A percentile compares a stretch with the other conserved stretches of the same genome.
phyloP scores from a whole-genome alignment of 2,329 filamentous ascomycete species.

The Triangularia verruculosa region DNA sequence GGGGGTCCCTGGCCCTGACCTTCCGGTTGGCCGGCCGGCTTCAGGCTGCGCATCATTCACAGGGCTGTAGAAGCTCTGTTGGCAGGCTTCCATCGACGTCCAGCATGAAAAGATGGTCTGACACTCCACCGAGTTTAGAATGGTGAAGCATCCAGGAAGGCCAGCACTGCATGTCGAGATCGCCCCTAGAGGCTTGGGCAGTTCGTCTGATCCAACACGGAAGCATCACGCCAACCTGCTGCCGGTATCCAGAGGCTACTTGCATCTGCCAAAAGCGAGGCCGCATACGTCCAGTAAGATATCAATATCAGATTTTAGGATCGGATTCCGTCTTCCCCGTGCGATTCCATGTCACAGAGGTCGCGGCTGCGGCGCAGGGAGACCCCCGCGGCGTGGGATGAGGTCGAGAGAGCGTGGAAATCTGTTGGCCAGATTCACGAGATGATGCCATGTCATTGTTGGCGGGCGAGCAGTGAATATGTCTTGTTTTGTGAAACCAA shows the following conservation, averaged over 20 bases:
- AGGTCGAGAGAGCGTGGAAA: neutral
- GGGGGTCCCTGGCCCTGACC: constrained; percentile 5
- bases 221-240: neutral
- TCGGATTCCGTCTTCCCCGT: constrained; percentile 3
- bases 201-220: constrained; percentile 2
- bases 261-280: neutral
- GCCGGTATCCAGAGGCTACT: neutral
- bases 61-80: constrained; percentile 10
- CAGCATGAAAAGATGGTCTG: constrained; percentile 1
- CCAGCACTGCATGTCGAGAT: neutral
- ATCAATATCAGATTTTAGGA: constrained; percentile 5
- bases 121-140: constrained; percentile 11
- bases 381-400: constrained; percentile 11
- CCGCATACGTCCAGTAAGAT: constrained; percentile 1
- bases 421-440: neutral
- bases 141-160: constrained; percentile 7
- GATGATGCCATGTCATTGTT: neutral
- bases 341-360: neutral
- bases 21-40: neutral
- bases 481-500: neutral
- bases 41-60: constrained; percentile 3
- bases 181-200: constrained; percentile 1
- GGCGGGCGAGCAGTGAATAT: neutral
- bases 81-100: constrained; percentile 5
- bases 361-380: constrained; percentile 17